Evolutionary conservation across 805 yeast species (phyloP), one percentile per base, ranked within the genome.

Genomic region (Cyberlindnera nakhonratchasimensis): DNA sequence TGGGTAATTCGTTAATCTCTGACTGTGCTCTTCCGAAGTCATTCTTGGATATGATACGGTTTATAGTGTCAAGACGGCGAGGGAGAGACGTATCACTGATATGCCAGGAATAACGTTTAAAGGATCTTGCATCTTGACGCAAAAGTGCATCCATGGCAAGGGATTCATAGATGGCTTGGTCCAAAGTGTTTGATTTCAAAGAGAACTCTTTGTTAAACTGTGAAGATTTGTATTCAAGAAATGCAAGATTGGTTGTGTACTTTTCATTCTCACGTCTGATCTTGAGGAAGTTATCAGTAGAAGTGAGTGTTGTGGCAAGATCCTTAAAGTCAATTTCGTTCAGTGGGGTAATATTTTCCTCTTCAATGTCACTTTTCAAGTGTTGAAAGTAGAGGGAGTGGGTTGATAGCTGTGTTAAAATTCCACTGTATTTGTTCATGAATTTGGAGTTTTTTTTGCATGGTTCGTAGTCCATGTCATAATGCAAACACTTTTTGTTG

Each of bases 401-500:
- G 53, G 64, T 53, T 48, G 64, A 45, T 65, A 70, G 64, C 42
- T 59, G 66, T 46, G 32, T 57, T 34, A 54, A 57, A 47, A 53
- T 42, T 38, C 23, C 34, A 29, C 57, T 62, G 45, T 79, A 63
- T 44, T 72, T 75, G 23, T 75, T 67, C 42, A 66, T 66, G n/a
- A 79, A 60, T 51, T 81, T 75, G 10, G 86, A 74, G 23, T 73
- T 54, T 14, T 57, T 64, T 23, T 80, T 77, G 61, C 96, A 88
- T 3, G 62, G 65, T 21, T 65, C 64, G 50, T 72, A 74, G 48
- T 87, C 96, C 61, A 87, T 85, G 61, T 91, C 91, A 33, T 78
- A 72, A 41, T 84, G 79, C 37, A 91, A 65, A 59, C 97, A 89
- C 48, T 75, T 79, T 51, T 82, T 75, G 20, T 82, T 67, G 29